Conservation (phyloP, 345 rosid species). For the Eutrema heterophyllum region DNA sequence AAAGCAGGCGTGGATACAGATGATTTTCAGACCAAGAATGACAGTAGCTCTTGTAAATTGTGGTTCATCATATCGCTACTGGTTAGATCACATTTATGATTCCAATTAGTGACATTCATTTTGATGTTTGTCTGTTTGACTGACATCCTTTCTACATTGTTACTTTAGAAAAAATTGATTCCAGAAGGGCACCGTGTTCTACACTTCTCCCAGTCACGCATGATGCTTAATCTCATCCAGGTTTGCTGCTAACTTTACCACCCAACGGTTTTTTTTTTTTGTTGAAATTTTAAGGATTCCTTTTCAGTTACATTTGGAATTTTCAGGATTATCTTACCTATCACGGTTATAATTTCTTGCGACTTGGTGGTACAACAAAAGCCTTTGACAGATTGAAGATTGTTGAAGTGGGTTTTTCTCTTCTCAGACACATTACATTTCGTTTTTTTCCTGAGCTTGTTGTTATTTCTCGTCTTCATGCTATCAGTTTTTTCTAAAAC, state of each 20-base stretch:
- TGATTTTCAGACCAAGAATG: slow-evolving; percentile 74
- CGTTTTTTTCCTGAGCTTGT: not conserved
- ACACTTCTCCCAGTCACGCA: slow-evolving; percentile 94
- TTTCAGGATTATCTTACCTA: slow-evolving; percentile 66
- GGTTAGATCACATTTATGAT: slow-evolving; percentile 41
- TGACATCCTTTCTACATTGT: slow-evolving; percentile 19
- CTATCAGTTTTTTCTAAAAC: slow-evolving; percentile 12
- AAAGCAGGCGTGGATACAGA: slow-evolving; percentile 64
- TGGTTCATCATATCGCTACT: slow-evolving; percentile 70
- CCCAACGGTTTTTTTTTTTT: not conserved
- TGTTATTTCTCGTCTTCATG: slow-evolving; percentile 15
- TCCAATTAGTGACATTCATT: slow-evolving; percentile 2
- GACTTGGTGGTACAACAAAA: slow-evolving; percentile 94
- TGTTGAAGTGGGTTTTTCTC: slow-evolving; percentile 56
- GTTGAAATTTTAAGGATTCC: not conserved
- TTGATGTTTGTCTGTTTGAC: slow-evolving; percentile 1
- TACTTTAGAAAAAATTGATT: slow-evolving; percentile 60
- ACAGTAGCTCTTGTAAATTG: slow-evolving; percentile 83
- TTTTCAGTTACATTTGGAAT: not conserved
- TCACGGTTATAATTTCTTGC: slow-evolving; percentile 58
- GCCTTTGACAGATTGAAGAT: slow-evolving; percentile 72
- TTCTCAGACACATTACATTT: not conserved
- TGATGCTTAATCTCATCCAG: slow-evolving; percentile 93
- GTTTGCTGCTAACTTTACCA: slow-evolving; percentile 43
- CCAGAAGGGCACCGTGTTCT: slow-evolving; percentile 92